A percentile compares a stretch with the other conserved stretches of the same genome.
Conservation (phyloP, 164 flowering plant species). For the Dillenia suffruticosa region DNA sequence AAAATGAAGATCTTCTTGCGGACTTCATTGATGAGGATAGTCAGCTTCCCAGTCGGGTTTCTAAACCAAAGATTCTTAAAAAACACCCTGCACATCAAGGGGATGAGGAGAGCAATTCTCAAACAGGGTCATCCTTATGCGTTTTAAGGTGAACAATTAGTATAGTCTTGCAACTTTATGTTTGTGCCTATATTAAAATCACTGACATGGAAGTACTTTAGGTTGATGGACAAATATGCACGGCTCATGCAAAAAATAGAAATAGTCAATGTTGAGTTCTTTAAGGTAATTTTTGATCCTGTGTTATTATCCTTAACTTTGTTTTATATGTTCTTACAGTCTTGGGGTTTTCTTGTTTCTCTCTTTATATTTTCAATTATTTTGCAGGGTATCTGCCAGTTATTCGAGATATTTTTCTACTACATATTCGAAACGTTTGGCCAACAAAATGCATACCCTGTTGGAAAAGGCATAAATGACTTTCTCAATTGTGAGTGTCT, state of each 20-base stretch:
- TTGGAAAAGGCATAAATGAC: constrained; percentile 55
- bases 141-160: constrained; percentile 62
- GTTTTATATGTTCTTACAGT: too few species aligned
- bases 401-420: constrained; percentile 81
- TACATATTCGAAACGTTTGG: constrained; percentile 76
- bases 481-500: constrained; percentile 43
- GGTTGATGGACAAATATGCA: constrained; percentile 97
- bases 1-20: constrained; percentile 96
- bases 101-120: constrained; percentile 57
- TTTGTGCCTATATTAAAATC: too few species aligned
- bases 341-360: background rate
- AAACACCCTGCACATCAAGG: constrained; percentile 41
- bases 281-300: constrained; percentile 51
- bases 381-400: constrained; percentile 86
- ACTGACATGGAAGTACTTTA: constrained; percentile 14
- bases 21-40: constrained; percentile 99
- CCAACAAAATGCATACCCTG: constrained; percentile 42
- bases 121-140: constrained; percentile 92
- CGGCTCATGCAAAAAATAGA: constrained; percentile 98
- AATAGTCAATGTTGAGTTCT: constrained; percentile 75
- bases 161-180: too few species aligned
- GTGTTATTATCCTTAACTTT: background rate
- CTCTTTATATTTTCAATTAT: constrained; percentile 26
- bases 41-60: constrained; percentile 94
- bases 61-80: constrained; percentile 42